These are phyloP conservation scores for Fusarium udum DNA, from an alignment of 2,329 filamentous ascomycete genomes.

Conservation along the genomic window DNA sequence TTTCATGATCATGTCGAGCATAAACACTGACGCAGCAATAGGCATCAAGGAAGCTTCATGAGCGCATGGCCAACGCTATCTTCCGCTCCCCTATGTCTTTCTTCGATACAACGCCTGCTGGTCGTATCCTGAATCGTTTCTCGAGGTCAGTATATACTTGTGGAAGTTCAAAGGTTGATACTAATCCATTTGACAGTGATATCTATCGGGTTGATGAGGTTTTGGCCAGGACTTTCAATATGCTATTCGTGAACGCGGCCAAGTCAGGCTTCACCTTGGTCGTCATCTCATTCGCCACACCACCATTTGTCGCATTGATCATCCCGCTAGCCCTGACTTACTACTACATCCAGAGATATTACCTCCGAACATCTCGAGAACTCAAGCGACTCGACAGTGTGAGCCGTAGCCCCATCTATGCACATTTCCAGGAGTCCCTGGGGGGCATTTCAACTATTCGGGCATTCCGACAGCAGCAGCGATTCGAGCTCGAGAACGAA, in stretches of 20 bases:
- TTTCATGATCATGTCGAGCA: too few relatives aligned
- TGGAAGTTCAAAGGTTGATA: neutral
- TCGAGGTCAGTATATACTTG: conserved; percentile 72
- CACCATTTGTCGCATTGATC: conserved; percentile 82
- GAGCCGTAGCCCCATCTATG: conserved; percentile 94
- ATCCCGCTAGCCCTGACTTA: conserved; percentile 84
- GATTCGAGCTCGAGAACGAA: conserved; percentile 94
- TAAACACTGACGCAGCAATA: conserved; percentile 47
- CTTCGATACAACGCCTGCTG: conserved; percentile 96
- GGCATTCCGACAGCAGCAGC: conserved; percentile 86
- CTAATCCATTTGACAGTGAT: conserved; percentile 61
- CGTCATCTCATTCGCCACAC: conserved; percentile 84
- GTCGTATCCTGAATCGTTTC: conserved; percentile 96
- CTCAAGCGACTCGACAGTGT: conserved; percentile 96
- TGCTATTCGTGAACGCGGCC: conserved; percentile 83
- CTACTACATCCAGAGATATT: conserved; percentile 95
- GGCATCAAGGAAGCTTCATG: conserved; percentile 95
- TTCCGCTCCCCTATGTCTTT: conserved; percentile 99
- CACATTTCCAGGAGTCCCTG: conserved; percentile 97
- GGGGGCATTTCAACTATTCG: conserved; percentile 95
- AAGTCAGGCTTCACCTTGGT: conserved; percentile 83
- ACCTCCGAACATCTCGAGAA: conserved; percentile 93
- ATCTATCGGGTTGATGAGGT: conserved; percentile 90
- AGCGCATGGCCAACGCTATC: conserved; percentile 96
- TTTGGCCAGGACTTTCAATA: conserved; percentile 95